Base-by-base conservation (phyloP, 495 filamentous ascomycete species). In the Clohesyomyces aquaticus region DNA sequence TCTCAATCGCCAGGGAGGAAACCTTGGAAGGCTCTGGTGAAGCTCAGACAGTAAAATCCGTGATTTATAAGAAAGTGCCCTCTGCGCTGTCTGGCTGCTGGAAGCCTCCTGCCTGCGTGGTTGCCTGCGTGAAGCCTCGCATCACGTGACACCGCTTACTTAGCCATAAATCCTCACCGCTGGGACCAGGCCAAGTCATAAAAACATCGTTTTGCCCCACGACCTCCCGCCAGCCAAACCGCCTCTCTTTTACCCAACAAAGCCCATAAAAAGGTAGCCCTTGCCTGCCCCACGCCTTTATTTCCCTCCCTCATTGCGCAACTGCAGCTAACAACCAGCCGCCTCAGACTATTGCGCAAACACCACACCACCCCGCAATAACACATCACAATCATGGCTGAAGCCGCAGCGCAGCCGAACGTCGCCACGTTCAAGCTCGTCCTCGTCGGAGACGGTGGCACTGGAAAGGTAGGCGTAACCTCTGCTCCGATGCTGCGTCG, bases 361-460 rank as follows among this genome's bases (percentile, higher is more conserved):
- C 58, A 57, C 61, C 23, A 46, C 73, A 66, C 74, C 70, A 68
- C 70, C 68, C 65, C 70, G 51, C 69, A 63, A 47, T 52, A 55
- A 76, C 71, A 78, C 70, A n/a, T 43, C 42, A 46, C 46, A 42
- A 56, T 73, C 55, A 67, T 67, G 63, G 67, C 78, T 57, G 72
- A 74, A 59, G 73, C 65, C 47, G 76, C 75, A 67, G 85, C 87
- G 51, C 26, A 43, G 29, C n/a, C 29, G n/a, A 41, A 60, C 28
- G 51, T 59, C 1, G 83, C 85, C 50, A 96, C 92, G 74, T 98
- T 99, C 86, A 99, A 99, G 91, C 89, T 99, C 74, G 95, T 99
- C 71, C 91, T 99, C 75, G 95, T 99, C 75, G 95, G 95, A 77
- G 95, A 99, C 79, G 95, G 95, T 82, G 95, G 95, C 83, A 99